Conservation (phyloP, 345 rosid species). For the Eucalyptus caleyi region DNA sequence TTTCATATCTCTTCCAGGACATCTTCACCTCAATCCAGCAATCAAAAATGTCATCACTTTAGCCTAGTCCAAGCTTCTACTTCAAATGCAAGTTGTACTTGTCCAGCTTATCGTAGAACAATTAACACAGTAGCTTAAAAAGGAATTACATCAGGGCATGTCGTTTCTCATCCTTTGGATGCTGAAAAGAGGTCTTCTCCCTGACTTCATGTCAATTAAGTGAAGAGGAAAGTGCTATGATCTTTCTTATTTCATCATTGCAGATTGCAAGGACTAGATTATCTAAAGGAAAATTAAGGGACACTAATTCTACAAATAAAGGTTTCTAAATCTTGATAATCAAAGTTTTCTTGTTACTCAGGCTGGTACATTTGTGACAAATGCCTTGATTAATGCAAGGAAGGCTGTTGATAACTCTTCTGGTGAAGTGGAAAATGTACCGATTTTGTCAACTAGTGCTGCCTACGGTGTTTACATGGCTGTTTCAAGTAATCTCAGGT, state of each 20-base stretch:
- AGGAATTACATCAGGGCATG: not conserved
- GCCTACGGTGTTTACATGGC: constrained; percentile 74
- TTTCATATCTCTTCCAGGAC: not conserved
- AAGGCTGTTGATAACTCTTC: constrained; percentile 48
- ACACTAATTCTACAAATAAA: not conserved
- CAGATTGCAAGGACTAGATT: not conserved
- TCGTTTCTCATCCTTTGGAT: not conserved
- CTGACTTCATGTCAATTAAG: not conserved
- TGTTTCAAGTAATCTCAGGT: constrained; percentile 78
- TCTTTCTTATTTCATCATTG: not conserved
- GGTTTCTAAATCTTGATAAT: not conserved
- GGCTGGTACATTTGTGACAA: constrained; percentile 53
- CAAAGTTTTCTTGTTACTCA: not conserved
- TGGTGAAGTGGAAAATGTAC: constrained; percentile 56
- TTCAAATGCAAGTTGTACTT: not conserved
- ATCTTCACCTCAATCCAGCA: not conserved
- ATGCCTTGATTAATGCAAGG: constrained; percentile 39
- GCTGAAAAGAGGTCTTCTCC: not conserved
- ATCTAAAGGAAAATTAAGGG: not conserved
- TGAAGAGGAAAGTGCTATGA: not conserved
- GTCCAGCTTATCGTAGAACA: not conserved
- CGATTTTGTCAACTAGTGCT: constrained; percentile 48
- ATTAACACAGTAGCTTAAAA: not conserved
- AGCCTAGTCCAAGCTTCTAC: not conserved
- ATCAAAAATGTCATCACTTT: not conserved